phyloP scores from a whole-genome alignment of 495 filamentous ascomycete species.

The Aspergillus baeticus region DNA sequence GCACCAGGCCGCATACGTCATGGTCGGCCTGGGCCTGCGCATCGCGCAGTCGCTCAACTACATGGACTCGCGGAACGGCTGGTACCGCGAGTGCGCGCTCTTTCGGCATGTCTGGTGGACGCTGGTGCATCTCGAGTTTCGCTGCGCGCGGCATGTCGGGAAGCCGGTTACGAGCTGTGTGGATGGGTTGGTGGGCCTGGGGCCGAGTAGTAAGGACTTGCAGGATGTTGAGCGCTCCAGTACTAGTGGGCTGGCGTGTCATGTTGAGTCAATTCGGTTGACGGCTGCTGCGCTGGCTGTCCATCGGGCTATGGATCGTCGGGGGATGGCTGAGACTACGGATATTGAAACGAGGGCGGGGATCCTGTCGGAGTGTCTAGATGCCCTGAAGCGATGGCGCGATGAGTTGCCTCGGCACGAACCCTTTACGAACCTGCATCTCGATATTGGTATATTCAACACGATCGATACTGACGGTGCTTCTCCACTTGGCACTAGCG shows the following conservation, averaged over 20 bases:
- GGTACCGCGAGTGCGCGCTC: neutral
- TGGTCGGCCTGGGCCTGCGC: conserved; percentile 29
- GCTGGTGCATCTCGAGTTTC: conserved; percentile 31
- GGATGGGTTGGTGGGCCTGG: conserved; percentile 14
- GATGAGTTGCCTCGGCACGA: neutral
- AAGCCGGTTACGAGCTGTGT: conserved; percentile 22
- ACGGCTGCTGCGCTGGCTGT: conserved; percentile 22
- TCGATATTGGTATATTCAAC: conserved; percentile 11
- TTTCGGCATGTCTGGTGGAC: conserved; percentile 31
- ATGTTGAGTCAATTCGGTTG: conserved; percentile 23
- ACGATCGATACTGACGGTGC: no score
- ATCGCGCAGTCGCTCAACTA: conserved; percentile 28
- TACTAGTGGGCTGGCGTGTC: conserved; percentile 12
- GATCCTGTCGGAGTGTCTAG: no score
- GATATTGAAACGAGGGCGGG: neutral
- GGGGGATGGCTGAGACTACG: conserved; percentile 13
- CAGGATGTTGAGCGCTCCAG: neutral
- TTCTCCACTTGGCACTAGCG: no score
- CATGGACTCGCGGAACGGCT: conserved; percentile 3
- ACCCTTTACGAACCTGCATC: neutral
- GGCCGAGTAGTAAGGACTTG: conserved; percentile 3
- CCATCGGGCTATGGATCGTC: conserved; percentile 16
- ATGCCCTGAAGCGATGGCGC: no score
- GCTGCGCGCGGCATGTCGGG: conserved; percentile 30
- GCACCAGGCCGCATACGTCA: conserved; percentile 32